Evolutionary conservation across 768 basidiomycete genomes (phyloP).

Genomic region (Serendipita sp.): DNA sequence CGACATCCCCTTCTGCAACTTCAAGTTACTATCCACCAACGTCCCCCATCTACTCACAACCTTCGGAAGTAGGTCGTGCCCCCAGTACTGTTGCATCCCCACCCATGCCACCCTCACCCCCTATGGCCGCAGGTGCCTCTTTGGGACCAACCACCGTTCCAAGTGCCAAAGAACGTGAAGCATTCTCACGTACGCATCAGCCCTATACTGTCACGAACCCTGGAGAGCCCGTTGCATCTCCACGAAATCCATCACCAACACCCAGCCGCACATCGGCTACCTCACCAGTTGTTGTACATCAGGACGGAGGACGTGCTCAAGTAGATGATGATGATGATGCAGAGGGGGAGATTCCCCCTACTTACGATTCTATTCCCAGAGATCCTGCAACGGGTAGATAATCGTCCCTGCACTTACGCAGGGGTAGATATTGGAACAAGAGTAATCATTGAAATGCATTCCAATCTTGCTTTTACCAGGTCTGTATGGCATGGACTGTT

Average conservation of each 20-base stretch:
- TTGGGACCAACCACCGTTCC: not conserved
- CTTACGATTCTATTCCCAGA: conserved; percentile 9
- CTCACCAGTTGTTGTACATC: conserved; percentile 9
- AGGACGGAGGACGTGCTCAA: conserved; percentile 9
- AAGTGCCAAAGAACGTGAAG: conserved; percentile 4
- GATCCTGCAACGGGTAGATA: conserved; percentile 1
- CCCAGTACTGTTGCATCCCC: not conserved
- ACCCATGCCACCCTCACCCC: not conserved
- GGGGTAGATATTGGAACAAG: too few species aligned
- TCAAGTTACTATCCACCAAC: not conserved
- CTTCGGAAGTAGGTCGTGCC: not conserved
- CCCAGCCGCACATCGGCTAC: not conserved
- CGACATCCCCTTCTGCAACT: not conserved
- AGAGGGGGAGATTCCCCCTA: conserved; percentile 10
- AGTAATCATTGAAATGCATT: too few species aligned
- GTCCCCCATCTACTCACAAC: not conserved
- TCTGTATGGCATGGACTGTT: too few species aligned
- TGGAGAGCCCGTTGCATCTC: not conserved
- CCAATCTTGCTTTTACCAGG: too few species aligned
- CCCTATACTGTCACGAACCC: not conserved
- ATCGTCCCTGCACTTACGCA: not conserved
- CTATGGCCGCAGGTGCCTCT: not conserved
- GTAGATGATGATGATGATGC: not conserved
- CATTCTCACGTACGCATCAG: not conserved
- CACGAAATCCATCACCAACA: not conserved